Conservation (phyloP, 2,329 filamentous ascomycete species). For the Clarireedia hainanense region DNA sequence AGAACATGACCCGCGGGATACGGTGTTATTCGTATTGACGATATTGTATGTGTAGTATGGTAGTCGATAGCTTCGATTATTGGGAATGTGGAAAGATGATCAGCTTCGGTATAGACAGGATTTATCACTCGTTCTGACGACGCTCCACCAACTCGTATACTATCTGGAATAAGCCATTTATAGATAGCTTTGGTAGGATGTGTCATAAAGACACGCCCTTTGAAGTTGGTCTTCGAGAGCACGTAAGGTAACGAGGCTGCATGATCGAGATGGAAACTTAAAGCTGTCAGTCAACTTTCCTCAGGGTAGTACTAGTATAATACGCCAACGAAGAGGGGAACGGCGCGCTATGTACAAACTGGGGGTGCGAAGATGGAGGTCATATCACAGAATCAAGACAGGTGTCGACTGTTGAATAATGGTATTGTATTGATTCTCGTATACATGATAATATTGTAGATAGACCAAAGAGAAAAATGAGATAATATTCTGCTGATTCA, state of each 20-base stretch:
- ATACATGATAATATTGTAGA: slow-evolving; percentile 25
- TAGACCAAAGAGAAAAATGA: slow-evolving; percentile 7
- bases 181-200: slow-evolving; percentile 99
- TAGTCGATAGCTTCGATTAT: slow-evolving; percentile 97
- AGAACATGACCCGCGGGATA: slow-evolving; percentile 98
- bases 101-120: slow-evolving; percentile 88
- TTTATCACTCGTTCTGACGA: slow-evolving; percentile 49
- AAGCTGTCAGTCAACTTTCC: slow-evolving; percentile 17
- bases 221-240: slow-evolving; percentile 95
- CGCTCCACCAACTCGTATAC: slow-evolving; percentile 76
- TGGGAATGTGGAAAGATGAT: slow-evolving; percentile 88
- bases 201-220: slow-evolving; percentile 96
- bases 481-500: not conserved
- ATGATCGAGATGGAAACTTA: slow-evolving; percentile 95
- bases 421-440: slow-evolving; percentile 39
- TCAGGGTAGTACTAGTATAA: not conserved
- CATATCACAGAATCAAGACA: slow-evolving; percentile 30
- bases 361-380: slow-evolving; percentile 17
- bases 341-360: slow-evolving; percentile 25
- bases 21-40: slow-evolving; percentile 91
- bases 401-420: slow-evolving; percentile 27
- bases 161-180: slow-evolving; percentile 98
- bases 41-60: slow-evolving; percentile 94
- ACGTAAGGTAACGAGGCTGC: slow-evolving; percentile 98
- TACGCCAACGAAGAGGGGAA: slow-evolving; percentile 5